phyloP scores from a whole-genome alignment of 192 early-diverging fungal genomes.

The Backusella liffmaniae region DNA sequence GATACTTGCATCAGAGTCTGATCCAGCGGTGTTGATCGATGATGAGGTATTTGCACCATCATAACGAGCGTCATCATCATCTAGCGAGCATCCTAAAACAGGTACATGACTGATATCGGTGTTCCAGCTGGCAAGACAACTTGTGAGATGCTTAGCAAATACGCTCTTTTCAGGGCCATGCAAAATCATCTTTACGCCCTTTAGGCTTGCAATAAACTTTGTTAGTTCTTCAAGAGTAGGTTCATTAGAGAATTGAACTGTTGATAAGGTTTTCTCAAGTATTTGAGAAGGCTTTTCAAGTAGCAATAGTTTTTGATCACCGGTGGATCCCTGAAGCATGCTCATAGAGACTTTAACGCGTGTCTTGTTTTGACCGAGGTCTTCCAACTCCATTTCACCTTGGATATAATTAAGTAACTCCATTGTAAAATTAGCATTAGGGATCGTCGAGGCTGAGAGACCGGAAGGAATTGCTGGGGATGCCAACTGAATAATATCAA shows the following conservation, averaged over 20 bases:
- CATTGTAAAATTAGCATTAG: constrained; percentile 36
- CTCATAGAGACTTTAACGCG: constrained; percentile 23
- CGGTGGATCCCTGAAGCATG: constrained; percentile 12
- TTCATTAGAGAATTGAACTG: constrained; percentile 45
- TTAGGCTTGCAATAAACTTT: constrained; percentile 38
- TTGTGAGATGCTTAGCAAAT: constrained; percentile 51
- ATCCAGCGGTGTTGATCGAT: neutral
- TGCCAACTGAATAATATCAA: constrained; percentile 20
- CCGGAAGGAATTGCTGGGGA: constrained; percentile 20
- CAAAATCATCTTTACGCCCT: constrained; percentile 44
- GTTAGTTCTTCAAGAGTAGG: constrained; percentile 52
- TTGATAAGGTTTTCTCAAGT: constrained; percentile 21
- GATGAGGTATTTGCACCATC: neutral
- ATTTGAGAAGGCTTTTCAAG: constrained; percentile 21
- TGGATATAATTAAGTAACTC: constrained; percentile 27
- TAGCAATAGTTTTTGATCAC: constrained; percentile 4
- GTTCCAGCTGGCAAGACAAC: constrained; percentile 54
- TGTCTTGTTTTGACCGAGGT: constrained; percentile 18
- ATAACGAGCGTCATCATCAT: neutral
- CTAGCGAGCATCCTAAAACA: constrained; percentile 1
- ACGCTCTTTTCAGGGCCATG: constrained; percentile 48
- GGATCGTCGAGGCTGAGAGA: constrained; percentile 18
- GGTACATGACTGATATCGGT: constrained; percentile 44
- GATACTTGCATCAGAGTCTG: neutral
- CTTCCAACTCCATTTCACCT: constrained; percentile 19